Percentiles rank a stretch among this genome's conserved stretches.
Evolutionary conservation across 2,329 filamentous ascomycete species (phyloP).

Genomic region (Lachnellula hyalina): DNA sequence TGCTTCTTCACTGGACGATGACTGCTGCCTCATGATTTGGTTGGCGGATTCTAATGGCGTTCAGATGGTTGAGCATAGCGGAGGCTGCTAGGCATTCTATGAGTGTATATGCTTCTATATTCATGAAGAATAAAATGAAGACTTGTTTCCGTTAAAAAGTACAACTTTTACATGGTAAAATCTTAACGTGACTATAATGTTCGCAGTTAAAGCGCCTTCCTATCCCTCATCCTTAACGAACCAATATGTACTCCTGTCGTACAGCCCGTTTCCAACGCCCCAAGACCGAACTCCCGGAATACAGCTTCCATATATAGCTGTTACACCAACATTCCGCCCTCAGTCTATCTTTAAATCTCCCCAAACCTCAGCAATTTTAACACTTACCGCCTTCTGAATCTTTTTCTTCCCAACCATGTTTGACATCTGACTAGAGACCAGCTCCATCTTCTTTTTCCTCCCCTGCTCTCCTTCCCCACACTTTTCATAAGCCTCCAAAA

Average conservation of each 20-base stretch:
- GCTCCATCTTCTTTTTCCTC: conserved; percentile 51
- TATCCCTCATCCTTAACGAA: too few species aligned
- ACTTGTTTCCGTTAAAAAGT: neutral
- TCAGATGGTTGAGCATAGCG: conserved; percentile 1
- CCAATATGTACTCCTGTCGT: too few species aligned
- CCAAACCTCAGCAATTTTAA: conserved; percentile 70
- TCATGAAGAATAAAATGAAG: neutral
- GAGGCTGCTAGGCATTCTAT: neutral
- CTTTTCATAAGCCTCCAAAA: conserved; percentile 63
- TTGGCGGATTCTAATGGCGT: neutral
- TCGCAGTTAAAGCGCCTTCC: too few species aligned
- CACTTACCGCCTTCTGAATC: conserved; percentile 59
- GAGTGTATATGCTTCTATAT: neutral
- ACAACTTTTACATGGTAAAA: too few species aligned
- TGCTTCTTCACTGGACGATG: neutral
- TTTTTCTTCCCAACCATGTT: conserved; percentile 63
- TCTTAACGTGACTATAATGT: too few species aligned
- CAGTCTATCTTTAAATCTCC: conserved; percentile 35
- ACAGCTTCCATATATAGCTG: neutral
- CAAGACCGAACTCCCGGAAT: too few species aligned
- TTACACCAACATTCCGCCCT: neutral
- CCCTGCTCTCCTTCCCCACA: conserved; percentile 42
- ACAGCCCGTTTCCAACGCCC: too few species aligned
- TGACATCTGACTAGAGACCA: conserved; percentile 54
- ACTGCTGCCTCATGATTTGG: neutral